phyloP scores from a whole-genome alignment of 2,329 filamentous ascomycete genomes.

The Claviceps sorghi region DNA sequence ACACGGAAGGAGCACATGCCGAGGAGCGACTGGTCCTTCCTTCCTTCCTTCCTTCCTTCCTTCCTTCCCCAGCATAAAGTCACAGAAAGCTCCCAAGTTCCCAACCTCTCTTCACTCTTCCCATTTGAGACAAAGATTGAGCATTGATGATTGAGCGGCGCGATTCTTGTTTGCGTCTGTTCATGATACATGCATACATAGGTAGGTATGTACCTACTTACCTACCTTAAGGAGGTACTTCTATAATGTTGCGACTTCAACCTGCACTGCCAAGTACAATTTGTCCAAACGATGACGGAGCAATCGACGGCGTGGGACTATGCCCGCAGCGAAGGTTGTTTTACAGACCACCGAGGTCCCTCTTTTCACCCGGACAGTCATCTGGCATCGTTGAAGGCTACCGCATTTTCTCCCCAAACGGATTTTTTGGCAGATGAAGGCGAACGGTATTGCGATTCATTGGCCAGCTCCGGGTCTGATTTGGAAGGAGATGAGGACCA shows the following conservation, averaged over 20 bases:
- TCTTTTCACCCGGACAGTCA: constrained; percentile 16
- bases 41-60: no score
- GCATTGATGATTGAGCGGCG: background rate
- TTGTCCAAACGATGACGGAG: background rate
- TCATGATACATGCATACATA: background rate
- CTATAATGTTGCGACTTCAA: background rate
- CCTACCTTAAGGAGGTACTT: no score
- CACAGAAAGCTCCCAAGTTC: background rate
- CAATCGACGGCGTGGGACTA: constrained; percentile 8
- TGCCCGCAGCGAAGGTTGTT: constrained; percentile 14
- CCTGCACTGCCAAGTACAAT: no score
- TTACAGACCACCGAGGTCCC: constrained; percentile 11
- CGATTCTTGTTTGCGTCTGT: background rate
- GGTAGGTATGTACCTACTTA: no score
- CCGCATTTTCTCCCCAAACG: background rate
- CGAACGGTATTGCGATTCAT: background rate
- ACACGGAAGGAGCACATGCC: background rate
- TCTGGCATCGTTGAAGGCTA: constrained; percentile 8
- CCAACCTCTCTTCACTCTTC: background rate
- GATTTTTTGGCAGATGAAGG: background rate
- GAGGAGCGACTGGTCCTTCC: no score
- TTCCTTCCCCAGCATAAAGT: background rate
- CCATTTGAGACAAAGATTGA: no score
- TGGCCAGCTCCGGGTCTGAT: background rate
- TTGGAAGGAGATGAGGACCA: background rate